These are phyloP conservation scores for Limonium bicolor DNA, from an alignment of 148 eudicot species.

Conservation along the genomic window DNA sequence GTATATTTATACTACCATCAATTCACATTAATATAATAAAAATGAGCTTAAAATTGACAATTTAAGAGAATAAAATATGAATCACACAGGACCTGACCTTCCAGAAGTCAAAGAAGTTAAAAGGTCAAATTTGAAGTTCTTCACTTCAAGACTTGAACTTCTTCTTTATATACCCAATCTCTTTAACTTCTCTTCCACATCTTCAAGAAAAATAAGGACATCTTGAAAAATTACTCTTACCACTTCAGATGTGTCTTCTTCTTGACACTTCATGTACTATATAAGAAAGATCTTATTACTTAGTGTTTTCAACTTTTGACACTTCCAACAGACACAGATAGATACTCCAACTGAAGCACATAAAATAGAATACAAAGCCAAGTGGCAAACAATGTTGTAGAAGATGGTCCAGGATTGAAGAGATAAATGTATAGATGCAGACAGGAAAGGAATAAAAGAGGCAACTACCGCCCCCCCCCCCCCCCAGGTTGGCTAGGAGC, in stretches of 20 bases:
- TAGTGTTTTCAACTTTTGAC: conserved; percentile 41
- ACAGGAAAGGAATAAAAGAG: too few relatives aligned
- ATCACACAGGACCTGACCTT: conserved; percentile 49
- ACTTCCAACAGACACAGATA: conserved; percentile 13
- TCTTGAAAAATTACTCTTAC: conserved; percentile 59
- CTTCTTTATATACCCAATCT: conserved; percentile 42
- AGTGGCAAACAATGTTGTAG: too few relatives aligned
- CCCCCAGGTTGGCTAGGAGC: too few relatives aligned
- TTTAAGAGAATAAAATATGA: conserved; percentile 14
- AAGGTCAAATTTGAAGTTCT: conserved; percentile 20
- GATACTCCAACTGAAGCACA: too few relatives aligned
- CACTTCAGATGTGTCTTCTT: conserved; percentile 69
- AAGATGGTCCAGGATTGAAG: too few relatives aligned
- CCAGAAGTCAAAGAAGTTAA: conserved; percentile 21
- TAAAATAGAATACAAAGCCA: too few relatives aligned
- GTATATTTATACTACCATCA: too few relatives aligned
- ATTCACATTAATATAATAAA: too few relatives aligned
- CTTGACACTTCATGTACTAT: conserved; percentile 17
- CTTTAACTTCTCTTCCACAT: conserved; percentile 42
- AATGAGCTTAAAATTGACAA: background rate
- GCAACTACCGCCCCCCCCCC: too few relatives aligned
- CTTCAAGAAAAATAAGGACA: conserved; percentile 48
- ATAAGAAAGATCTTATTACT: conserved; percentile 44
- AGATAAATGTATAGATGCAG: too few relatives aligned
- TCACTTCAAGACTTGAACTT: conserved; percentile 44